Evolutionary conservation across 2,329 filamentous ascomycete species (phyloP).

Genomic region (Ceratocystis variospora): DNA sequence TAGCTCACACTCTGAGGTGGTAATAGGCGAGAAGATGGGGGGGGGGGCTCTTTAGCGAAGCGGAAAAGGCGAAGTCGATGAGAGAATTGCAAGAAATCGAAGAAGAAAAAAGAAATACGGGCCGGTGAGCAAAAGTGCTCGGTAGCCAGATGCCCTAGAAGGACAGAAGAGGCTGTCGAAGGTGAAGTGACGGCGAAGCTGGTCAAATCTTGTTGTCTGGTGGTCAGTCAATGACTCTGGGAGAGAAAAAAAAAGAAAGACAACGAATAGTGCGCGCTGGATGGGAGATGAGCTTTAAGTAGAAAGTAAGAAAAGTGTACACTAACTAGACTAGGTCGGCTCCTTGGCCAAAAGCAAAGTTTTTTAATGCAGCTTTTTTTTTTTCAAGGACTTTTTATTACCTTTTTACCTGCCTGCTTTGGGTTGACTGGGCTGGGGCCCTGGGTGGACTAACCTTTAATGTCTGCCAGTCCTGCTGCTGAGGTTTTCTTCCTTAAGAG

Average conservation of each 20-base stretch:
- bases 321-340: conserved; percentile 1
- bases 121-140: conserved; percentile 20
- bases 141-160: conserved; percentile 19
- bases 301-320: conserved; percentile 8
- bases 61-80: conserved; percentile 4
- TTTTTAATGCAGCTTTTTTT: conserved; percentile 10
- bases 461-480: not conserved
- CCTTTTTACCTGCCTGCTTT: not conserved
- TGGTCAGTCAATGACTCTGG: conserved; percentile 16
- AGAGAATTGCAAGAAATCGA: conserved; percentile 16
- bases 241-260: conserved; percentile 8
- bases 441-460: not conserved
- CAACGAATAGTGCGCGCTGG: not conserved
- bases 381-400: not conserved
- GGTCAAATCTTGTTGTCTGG: conserved; percentile 9
- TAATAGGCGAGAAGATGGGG: not conserved
- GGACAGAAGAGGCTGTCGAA: conserved; percentile 18
- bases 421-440: conserved; percentile 6
- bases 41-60: conserved; percentile 4
- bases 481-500: not conserved
- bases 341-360: conserved; percentile 7
- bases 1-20: not conserved
- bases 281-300: conserved; percentile 12
- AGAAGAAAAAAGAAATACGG: conserved; percentile 17
- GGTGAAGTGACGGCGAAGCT: conserved; percentile 14